These are phyloP conservation scores for Nicotiana otophora DNA, from an alignment of 257 asterid species.

Conservation along the genomic window DNA sequence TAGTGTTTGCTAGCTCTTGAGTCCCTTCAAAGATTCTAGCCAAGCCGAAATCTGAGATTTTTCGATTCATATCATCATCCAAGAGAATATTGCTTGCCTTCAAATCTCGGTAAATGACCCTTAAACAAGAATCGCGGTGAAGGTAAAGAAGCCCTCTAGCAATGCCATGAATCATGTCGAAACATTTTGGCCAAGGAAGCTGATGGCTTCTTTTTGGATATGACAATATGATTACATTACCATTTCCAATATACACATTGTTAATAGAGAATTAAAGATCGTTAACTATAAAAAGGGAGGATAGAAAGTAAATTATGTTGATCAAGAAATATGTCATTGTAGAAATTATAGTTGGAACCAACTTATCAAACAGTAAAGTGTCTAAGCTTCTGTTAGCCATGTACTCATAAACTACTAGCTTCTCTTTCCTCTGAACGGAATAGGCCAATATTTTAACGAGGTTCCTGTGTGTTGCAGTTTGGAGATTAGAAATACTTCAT, in stretches of 20 bases:
- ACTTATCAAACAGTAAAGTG: background rate
- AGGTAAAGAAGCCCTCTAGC: slow-evolving; percentile 24
- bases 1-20: slow-evolving; percentile 15
- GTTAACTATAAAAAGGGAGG: background rate
- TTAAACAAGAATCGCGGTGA: slow-evolving; percentile 22
- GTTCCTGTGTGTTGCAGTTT: slow-evolving; percentile 21
- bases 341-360: too few relatives aligned
- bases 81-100: slow-evolving; percentile 22
- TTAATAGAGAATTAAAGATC: background rate
- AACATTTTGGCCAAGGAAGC: slow-evolving; percentile 17
- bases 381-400: slow-evolving; percentile 27
- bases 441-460: slow-evolving; percentile 23
- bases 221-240: background rate
- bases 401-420: slow-evolving; percentile 24
- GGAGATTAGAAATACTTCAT: slow-evolving; percentile 21
- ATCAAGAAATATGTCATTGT: background rate
- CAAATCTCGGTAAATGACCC: slow-evolving; percentile 23
- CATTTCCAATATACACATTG: too few relatives aligned
- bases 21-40: slow-evolving; percentile 23
- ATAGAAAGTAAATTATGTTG: too few relatives aligned
- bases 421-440: slow-evolving; percentile 22
- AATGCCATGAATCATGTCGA: slow-evolving; percentile 14
- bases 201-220: slow-evolving; percentile 12
- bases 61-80: slow-evolving; percentile 21
- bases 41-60: slow-evolving; percentile 22